Conservation (phyloP, 2,329 filamentous ascomycete species). For the Pseudocercospora crystallina region DNA sequence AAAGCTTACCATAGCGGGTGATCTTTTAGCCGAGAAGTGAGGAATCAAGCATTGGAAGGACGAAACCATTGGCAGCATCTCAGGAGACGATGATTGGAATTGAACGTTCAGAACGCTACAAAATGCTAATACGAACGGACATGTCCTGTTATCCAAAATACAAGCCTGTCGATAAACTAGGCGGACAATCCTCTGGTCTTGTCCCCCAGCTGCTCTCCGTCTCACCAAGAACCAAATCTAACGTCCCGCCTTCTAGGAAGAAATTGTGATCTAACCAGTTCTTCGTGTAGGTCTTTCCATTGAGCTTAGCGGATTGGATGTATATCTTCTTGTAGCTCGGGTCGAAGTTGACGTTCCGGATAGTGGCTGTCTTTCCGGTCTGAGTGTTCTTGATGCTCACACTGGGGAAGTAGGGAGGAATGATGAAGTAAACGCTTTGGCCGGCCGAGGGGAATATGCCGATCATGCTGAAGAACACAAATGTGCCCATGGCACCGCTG, state of each 20-base stretch:
- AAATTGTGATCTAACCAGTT: constrained; percentile 67
- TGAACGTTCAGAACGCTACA: too few relatives aligned
- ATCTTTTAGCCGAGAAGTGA: too few relatives aligned
- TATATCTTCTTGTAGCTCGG: constrained; percentile 48
- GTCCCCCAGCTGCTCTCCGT: constrained; percentile 49
- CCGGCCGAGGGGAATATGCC: constrained; percentile 68
- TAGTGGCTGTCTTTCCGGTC: constrained; percentile 51
- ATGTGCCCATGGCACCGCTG: constrained; percentile 71
- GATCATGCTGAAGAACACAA: constrained; percentile 68
- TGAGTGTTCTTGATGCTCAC: constrained; percentile 60
- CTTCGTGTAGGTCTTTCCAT: constrained; percentile 62
- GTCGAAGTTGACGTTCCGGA: constrained; percentile 48
- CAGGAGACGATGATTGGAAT: too few relatives aligned
- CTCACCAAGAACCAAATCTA: constrained; percentile 64
- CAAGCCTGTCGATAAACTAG: constrained; percentile 39
- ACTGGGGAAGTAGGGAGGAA: constrained; percentile 61
- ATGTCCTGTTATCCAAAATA: constrained; percentile 11
- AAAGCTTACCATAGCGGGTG: too few relatives aligned
- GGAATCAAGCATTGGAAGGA: too few relatives aligned
- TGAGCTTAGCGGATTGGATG: constrained; percentile 66
- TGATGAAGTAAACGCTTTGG: constrained; percentile 54
- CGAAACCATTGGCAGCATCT: too few relatives aligned
- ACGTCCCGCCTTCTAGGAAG: constrained; percentile 61
- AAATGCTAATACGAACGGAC: too few relatives aligned
- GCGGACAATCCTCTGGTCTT: constrained; percentile 48